Percentiles rank a stretch among this genome's conserved stretches.
Evolutionary conservation across 139 green algal species (phyloP).

Genomic region (Chlamydomonas asymmetrica): DNA sequence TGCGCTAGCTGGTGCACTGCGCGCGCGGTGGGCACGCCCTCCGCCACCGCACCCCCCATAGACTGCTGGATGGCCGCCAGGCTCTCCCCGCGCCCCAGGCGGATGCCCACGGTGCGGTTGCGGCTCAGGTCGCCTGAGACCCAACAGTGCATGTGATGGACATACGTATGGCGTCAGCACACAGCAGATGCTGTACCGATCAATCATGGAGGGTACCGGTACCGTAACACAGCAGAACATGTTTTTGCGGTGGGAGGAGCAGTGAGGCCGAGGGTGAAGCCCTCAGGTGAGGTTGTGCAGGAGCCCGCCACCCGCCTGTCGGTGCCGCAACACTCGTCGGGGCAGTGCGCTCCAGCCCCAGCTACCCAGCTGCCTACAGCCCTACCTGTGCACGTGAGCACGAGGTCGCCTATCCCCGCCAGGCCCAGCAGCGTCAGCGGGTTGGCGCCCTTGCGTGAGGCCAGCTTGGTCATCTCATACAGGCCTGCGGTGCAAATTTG

Average conservation of each 20-base stretch:
- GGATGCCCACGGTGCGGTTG: slow-evolving; percentile 84
- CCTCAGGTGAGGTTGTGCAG: too few relatives aligned
- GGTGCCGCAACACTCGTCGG: background rate
- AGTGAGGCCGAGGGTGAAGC: too few relatives aligned
- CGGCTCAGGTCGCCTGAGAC: slow-evolving; percentile 69
- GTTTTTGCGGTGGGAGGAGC: too few relatives aligned
- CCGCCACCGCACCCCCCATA: slow-evolving; percentile 73
- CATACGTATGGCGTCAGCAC: too few relatives aligned
- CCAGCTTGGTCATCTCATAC: slow-evolving; percentile 74
- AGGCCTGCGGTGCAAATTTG: slow-evolving; percentile 56
- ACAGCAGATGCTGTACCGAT: too few relatives aligned
- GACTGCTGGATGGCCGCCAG: slow-evolving; percentile 80
- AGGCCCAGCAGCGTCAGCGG: slow-evolving; percentile 82
- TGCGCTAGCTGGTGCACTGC: slow-evolving; percentile 57
- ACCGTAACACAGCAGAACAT: too few relatives aligned
- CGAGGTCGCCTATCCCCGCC: slow-evolving; percentile 82
- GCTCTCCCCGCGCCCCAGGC: slow-evolving; percentile 83
- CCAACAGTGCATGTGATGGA: too few relatives aligned
- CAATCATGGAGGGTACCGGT: too few relatives aligned
- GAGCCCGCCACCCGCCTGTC: too few relatives aligned
- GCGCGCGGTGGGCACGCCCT: slow-evolving; percentile 79
- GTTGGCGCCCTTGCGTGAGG: slow-evolving; percentile 69
- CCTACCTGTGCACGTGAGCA: slow-evolving; percentile 83
- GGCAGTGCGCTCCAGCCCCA: background rate
- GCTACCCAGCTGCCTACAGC: background rate